A percentile compares a stretch with the other conserved stretches of the same genome.
Evolutionary conservation across 768 basidiomycete species (phyloP).

Genomic region (Leucosporidium scottii): DNA sequence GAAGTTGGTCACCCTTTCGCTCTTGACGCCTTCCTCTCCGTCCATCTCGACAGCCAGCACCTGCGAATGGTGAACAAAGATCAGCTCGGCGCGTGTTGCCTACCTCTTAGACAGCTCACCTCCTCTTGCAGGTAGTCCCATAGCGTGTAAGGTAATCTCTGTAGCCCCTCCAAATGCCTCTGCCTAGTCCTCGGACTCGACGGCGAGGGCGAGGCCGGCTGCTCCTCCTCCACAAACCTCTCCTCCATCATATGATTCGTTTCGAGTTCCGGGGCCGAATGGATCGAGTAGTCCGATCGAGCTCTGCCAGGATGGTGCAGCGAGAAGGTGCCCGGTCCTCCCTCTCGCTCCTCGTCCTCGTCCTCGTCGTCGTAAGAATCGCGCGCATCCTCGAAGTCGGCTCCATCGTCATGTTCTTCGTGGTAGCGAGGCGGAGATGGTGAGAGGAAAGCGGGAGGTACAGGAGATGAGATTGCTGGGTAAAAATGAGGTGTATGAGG

Average conservation of each 20-base stretch:
- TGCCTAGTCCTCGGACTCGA: background rate
- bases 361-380: too few species aligned
- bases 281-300: background rate
- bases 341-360: too few species aligned
- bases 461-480: too few species aligned
- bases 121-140: conserved; percentile 92
- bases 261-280: background rate
- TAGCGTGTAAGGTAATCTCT: conserved; percentile 58
- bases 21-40: conserved; percentile 84
- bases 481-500: too few species aligned
- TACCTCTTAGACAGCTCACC: conserved; percentile 40
- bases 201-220: background rate
- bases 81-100: background rate
- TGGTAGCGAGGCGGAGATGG: too few species aligned
- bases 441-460: too few species aligned
- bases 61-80: conserved; percentile 57
- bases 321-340: too few species aligned
- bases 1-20: conserved; percentile 96
- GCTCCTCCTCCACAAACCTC: conserved; percentile 1
- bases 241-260: background rate
- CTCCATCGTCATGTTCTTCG: too few species aligned
- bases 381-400: too few species aligned
- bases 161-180: background rate
- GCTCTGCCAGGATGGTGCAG: background rate
- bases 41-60: conserved; percentile 87